phyloP scores from a whole-genome alignment of 192 early-diverging fungal species.

The Rhizoclosmatium globosum region DNA sequence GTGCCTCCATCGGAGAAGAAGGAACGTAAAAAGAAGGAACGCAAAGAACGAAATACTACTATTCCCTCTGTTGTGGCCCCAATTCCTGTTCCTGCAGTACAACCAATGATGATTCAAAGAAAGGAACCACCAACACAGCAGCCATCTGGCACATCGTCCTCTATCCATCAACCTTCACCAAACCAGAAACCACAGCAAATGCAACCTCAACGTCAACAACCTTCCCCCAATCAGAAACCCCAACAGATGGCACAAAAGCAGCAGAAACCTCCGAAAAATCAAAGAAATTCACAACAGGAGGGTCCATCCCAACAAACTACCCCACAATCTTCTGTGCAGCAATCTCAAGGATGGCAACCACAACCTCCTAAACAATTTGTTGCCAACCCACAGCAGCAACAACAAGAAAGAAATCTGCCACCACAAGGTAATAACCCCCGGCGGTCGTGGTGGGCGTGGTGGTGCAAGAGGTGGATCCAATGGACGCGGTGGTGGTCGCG shows the following conservation, averaged over 20 bases:
- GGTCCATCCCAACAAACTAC: background rate
- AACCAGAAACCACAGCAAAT: background rate
- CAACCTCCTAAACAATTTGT: conserved; percentile 1
- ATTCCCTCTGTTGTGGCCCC: background rate
- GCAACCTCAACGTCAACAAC: background rate
- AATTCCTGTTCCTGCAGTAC: background rate
- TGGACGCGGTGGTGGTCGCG: background rate
- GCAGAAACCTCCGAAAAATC: background rate
- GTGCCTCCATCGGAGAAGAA: background rate
- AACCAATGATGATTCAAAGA: conserved; percentile 13
- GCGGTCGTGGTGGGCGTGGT: background rate
- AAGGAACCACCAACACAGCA: background rate
- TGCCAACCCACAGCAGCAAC: conserved; percentile 1
- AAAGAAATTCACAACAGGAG: background rate
- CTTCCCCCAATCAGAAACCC: background rate
- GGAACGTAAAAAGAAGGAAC: conserved; percentile 3
- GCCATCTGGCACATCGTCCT: background rate
- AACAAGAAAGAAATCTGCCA: background rate
- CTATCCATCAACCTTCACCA: background rate
- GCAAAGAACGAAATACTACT: background rate
- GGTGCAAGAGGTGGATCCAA: background rate
- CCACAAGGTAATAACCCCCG: background rate
- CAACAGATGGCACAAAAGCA: background rate
- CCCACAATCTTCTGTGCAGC: background rate
- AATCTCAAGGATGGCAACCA: background rate